Percentiles rank a stretch among this genome's conserved stretches.
Evolutionary conservation across 805 yeast species (phyloP).

Genomic region (Lipomyces lipofer): DNA sequence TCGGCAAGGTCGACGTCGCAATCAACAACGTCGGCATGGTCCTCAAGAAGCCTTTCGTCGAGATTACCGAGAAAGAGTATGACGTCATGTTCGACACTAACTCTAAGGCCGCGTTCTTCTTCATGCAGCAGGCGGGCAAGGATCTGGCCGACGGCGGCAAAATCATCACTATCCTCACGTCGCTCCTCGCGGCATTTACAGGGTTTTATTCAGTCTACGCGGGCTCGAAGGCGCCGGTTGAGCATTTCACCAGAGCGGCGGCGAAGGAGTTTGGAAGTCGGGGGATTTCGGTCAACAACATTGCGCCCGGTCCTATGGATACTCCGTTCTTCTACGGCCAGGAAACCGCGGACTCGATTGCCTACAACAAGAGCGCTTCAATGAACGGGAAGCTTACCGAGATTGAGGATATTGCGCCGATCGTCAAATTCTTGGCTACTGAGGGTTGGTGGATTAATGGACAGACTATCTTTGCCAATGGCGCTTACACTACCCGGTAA

Average conservation of each 20-base stretch:
- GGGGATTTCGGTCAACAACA: slow-evolving; percentile 68
- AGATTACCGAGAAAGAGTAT: slow-evolving; percentile 56
- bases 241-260: slow-evolving; percentile 62
- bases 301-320: slow-evolving; percentile 75
- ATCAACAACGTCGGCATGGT: slow-evolving; percentile 68
- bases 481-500: slow-evolving; percentile 66
- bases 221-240: slow-evolving; percentile 73
- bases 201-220: slow-evolving; percentile 67
- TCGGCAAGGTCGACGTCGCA: slow-evolving; percentile 62
- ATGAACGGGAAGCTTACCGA: slow-evolving; percentile 55
- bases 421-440: slow-evolving; percentile 57
- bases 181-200: slow-evolving; percentile 65
- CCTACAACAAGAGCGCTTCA: slow-evolving; percentile 55
- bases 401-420: slow-evolving; percentile 62
- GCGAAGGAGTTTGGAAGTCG: slow-evolving; percentile 72
- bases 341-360: slow-evolving; percentile 55
- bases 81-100: slow-evolving; percentile 56
- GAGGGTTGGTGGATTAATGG: slow-evolving; percentile 73
- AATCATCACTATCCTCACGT: slow-evolving; percentile 60
- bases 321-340: slow-evolving; percentile 69
- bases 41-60: slow-evolving; percentile 58
- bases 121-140: slow-evolving; percentile 57
- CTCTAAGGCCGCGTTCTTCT: slow-evolving; percentile 62
- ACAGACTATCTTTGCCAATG: slow-evolving; percentile 63
- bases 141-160: slow-evolving; percentile 53